Conservation (phyloP, 257 asterid species). For the Lycium barbarum region DNA sequence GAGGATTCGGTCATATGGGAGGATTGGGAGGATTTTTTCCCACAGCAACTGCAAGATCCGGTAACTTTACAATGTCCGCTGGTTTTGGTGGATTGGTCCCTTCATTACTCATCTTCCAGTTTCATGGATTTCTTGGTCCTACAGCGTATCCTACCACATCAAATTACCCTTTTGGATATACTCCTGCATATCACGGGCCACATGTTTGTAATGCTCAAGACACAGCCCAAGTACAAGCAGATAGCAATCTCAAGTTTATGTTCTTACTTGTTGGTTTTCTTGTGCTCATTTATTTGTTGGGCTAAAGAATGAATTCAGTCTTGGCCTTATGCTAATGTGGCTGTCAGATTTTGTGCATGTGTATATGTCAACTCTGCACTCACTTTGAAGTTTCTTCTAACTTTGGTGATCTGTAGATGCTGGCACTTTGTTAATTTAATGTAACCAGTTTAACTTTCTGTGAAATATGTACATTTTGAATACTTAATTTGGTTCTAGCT, state of each 20-base stretch:
- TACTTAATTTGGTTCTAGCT: neutral
- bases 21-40: constrained; percentile 50
- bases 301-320: constrained; percentile 6
- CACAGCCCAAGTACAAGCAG: neutral
- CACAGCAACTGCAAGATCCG: constrained; percentile 66
- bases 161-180: constrained; percentile 13
- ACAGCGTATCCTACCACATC: constrained; percentile 50
- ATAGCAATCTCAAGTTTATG: constrained; percentile 29
- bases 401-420: constrained; percentile 27
- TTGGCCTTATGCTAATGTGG: neutral
- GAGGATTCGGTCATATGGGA: constrained; percentile 49
- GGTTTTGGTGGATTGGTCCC: too few species aligned
- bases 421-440: too few species aligned
- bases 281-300: constrained; percentile 30
- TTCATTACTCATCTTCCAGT: constrained; percentile 70
- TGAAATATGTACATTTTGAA: neutral
- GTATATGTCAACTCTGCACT: too few species aligned
- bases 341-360: constrained; percentile 26
- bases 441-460: too few species aligned
- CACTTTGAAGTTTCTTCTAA: too few species aligned
- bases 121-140: constrained; percentile 69
- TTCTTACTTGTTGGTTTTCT: constrained; percentile 31
- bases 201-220: constrained; percentile 46
- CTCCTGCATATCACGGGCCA: constrained; percentile 25
- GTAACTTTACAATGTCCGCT: too few species aligned